Percentiles rank a stretch among this genome's conserved stretches.
Evolutionary conservation across 345 rosid genomes (phyloP).

Genomic region (Brassica incana): DNA sequence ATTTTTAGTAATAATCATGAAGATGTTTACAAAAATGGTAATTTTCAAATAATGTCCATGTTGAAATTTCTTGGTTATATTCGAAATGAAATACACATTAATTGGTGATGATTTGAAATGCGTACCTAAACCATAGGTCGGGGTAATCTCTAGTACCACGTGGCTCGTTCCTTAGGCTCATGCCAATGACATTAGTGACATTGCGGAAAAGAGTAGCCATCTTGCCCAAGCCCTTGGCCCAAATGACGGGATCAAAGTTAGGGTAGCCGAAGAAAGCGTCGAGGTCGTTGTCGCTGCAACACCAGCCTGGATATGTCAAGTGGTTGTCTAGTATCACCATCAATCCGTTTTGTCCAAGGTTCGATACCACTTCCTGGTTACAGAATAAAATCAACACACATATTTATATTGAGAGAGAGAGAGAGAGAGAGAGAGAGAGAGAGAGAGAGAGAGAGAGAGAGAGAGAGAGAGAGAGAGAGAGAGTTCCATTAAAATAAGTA

Average conservation of each 20-base stretch:
- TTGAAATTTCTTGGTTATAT: too few species aligned
- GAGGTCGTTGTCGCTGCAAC: conserved; percentile 65
- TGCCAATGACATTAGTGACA: conserved; percentile 61
- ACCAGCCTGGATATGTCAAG: conserved; percentile 88
- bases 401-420: neutral
- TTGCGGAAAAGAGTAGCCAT: conserved; percentile 71
- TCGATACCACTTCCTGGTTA: conserved; percentile 67
- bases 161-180: conserved; percentile 87
- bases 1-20: too few species aligned
- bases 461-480: too few species aligned
- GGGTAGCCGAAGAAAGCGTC: conserved; percentile 86
- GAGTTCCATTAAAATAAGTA: neutral
- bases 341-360: conserved; percentile 59
- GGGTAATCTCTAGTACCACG: conserved; percentile 68
- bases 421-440: too few species aligned
- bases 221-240: conserved; percentile 61
- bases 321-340: conserved; percentile 89
- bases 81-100: too few species aligned
- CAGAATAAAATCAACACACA: neutral
- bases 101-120: too few species aligned
- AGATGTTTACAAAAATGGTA: too few species aligned
- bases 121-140: conserved; percentile 69
- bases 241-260: conserved; percentile 60
- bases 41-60: too few species aligned
- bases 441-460: neutral